Percentiles rank a stretch among this genome's conserved stretches.
Evolutionary conservation across 2,329 filamentous ascomycete genomes (phyloP).

Genomic region (Cytospora schulzeri): DNA sequence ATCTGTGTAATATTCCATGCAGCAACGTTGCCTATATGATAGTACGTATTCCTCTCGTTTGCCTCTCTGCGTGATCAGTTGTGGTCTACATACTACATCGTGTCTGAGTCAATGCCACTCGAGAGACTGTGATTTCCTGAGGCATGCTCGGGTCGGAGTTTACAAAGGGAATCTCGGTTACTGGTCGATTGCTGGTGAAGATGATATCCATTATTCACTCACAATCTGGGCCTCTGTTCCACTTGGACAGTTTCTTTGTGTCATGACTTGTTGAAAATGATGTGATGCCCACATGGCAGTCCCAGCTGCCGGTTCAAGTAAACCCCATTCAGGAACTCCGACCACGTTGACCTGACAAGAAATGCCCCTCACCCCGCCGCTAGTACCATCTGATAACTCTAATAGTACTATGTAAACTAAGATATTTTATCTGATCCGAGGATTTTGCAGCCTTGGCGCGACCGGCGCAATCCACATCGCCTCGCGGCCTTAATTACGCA

Average conservation of each 20-base stretch:
- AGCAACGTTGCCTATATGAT: background rate
- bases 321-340: background rate
- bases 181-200: background rate
- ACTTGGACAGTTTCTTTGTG: background rate
- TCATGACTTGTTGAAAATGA: background rate
- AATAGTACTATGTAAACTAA: background rate
- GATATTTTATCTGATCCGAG: conserved; percentile 21
- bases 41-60: background rate
- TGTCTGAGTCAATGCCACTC: background rate
- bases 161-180: background rate
- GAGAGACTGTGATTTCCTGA: background rate
- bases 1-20: background rate
- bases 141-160: background rate
- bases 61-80: background rate
- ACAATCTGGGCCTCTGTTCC: background rate
- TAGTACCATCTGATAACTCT: conserved; percentile 18
- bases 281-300: background rate
- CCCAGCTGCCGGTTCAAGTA: background rate
- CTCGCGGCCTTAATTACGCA: conserved; percentile 6
- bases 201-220: background rate
- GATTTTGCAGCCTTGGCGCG: conserved; percentile 20
- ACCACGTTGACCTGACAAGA: background rate
- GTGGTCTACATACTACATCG: too few species aligned
- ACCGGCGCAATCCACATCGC: conserved; percentile 8
- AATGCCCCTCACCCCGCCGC: conserved; percentile 9